phyloP scores from a whole-genome alignment of 2,329 filamentous ascomycete species.

The Talaromyces marneffei region DNA sequence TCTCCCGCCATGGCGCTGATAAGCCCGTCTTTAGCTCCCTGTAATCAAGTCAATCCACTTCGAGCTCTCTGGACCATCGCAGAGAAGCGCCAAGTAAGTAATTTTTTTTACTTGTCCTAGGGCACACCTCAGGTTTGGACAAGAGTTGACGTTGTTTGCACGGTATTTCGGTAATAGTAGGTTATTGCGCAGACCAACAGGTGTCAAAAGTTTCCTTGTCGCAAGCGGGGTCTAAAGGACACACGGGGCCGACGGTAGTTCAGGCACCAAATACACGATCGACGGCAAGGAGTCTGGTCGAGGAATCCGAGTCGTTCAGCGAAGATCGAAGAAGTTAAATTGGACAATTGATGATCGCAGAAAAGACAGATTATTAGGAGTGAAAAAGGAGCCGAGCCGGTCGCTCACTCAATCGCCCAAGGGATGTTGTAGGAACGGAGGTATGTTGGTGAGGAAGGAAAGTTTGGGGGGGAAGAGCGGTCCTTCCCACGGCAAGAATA shows the following conservation, averaged over 20 bases:
- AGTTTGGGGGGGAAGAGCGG: not conserved
- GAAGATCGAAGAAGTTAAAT: not conserved
- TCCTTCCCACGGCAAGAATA: not conserved
- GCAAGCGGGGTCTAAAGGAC: conserved; percentile 6
- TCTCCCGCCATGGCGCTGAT: conserved; percentile 28
- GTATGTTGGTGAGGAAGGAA: conserved; percentile 5
- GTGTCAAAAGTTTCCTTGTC: not conserved
- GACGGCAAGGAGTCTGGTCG: not conserved
- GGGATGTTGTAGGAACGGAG: not conserved
- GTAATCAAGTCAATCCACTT: conserved; percentile 7
- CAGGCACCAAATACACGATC: conserved; percentile 3
- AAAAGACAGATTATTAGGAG: not conserved
- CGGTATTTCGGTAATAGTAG: too few species aligned
- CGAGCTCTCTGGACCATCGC: conserved; percentile 9
- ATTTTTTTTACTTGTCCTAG: not conserved
- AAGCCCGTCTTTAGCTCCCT: conserved; percentile 5
- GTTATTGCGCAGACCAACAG: not conserved
- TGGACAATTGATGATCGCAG: not conserved
- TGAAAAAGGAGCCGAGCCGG: not conserved
- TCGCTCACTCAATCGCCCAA: conserved; percentile 2
- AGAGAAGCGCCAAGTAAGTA: not conserved
- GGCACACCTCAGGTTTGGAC: not conserved
- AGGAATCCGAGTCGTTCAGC: not conserved
- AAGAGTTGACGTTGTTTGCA: not conserved
- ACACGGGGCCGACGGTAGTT: not conserved